Conservation (phyloP, 2,329 filamentous ascomycete genomes). For the Cephalotrichum gorgonifer region DNA sequence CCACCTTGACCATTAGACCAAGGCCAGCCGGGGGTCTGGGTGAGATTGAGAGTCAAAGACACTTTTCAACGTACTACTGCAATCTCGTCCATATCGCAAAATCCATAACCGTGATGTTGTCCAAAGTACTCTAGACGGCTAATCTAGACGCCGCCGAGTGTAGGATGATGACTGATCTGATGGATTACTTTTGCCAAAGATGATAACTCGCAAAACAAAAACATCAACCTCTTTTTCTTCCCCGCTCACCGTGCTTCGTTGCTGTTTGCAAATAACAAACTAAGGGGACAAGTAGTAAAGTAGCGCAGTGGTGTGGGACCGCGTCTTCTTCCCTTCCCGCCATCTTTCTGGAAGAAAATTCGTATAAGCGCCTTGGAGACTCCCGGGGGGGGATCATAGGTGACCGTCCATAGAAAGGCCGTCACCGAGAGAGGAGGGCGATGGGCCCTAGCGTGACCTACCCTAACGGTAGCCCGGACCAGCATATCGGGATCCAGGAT, state of each 20-base stretch:
- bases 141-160: constrained; percentile 31
- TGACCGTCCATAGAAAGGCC: neutral
- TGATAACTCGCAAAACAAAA: constrained; percentile 30
- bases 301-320: neutral
- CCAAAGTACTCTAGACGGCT: constrained; percentile 43
- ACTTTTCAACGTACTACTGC: constrained; percentile 6
- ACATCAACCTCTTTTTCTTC: neutral
- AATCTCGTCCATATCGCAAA: constrained; percentile 37
- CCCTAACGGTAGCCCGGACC: constrained; percentile 43
- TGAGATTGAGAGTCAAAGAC: neutral
- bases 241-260: neutral
- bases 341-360: neutral
- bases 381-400: neutral
- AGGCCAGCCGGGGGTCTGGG: neutral
- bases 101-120: constrained; percentile 51
- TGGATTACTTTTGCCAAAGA: constrained; percentile 37
- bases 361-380: neutral
- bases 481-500: constrained; percentile 47
- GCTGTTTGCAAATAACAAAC: neutral
- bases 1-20: neutral
- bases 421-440: neutral
- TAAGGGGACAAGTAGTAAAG: neutral
- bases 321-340: neutral
- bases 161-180: constrained; percentile 49
- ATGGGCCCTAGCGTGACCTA: constrained; percentile 3